Evolutionary conservation across 352 stramenopile species (phyloP), one percentile per base, ranked within the genome.

Genomic region (Phytophthora ramorum): DNA sequence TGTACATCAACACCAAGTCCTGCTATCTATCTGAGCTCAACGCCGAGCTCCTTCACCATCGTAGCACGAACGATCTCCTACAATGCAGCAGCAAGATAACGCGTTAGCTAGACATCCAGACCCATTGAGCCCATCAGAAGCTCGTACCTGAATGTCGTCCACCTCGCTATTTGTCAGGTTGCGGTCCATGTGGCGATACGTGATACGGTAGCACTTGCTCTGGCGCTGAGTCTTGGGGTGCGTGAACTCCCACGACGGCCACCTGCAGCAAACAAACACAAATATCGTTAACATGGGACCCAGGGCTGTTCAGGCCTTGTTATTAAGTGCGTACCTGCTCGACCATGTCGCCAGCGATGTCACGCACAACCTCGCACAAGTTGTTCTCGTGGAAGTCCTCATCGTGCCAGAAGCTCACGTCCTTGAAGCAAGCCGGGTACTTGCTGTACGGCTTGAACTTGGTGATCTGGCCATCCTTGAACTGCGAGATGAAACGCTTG

Each of bases 81-180:
- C 22, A 20, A 22, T 22, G 34, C 20, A 53, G 24, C 40, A 41
- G 13, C 13, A 51, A 47, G 10, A 53, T 10, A 14, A 55, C 16
- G 35, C 22, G n/a, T 41, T 7, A 41, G 35, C 10, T n/a, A n/a
- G 35, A 17, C 35, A 17, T 41, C 2, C 9, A 41, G 3, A 41
- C 13, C 35, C 13, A n/a, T 17, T 7, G 35, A 3, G 34, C 7
- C 38, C 38, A 45, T 22, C 26, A 45, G n/a, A 24, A 22, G n/a
- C 4, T 45, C 41, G 40, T 47, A 96, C 84, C 85, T 99, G 98
- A 13, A 99, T 83, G 16, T 75, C 80, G 84, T 99, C 97, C 63
- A 99, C 95, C 75, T 99, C 98, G 56, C 98, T 95, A 84, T 99
- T 99, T 49, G 97, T 99, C 40, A 99, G 85, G 61, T 90, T 98